Evolutionary conservation across 1,284 basidiomycete species (phyloP).

Genomic region (Ceratobasidium sp.): DNA sequence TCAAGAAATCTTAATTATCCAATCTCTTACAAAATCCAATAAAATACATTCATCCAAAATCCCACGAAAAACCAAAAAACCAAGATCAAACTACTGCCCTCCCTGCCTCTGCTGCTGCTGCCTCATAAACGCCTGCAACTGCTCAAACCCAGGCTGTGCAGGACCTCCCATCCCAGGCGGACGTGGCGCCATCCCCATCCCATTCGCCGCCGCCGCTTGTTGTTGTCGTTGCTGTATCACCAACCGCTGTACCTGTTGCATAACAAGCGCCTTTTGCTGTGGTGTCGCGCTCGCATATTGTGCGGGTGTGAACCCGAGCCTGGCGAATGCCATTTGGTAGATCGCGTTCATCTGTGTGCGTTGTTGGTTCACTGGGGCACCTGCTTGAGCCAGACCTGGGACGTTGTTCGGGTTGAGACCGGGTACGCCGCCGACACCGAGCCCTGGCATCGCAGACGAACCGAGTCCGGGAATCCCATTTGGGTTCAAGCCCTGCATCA

Average conservation of each 20-base stretch:
- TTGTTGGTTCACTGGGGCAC: not conserved
- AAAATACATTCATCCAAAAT: slow-evolving; percentile 8
- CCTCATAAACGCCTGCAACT: slow-evolving; percentile 39
- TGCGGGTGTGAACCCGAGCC: slow-evolving; percentile 29
- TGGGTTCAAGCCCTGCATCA: slow-evolving; percentile 32
- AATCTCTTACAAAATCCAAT: slow-evolving; percentile 10
- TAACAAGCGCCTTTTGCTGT: not conserved
- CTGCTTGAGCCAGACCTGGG: not conserved
- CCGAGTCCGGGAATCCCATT: not conserved
- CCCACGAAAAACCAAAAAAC: not conserved
- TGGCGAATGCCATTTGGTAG: slow-evolving; percentile 33
- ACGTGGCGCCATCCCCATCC: slow-evolving; percentile 6
- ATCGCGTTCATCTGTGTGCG: not conserved
- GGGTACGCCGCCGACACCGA: not conserved
- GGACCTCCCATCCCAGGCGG: slow-evolving; percentile 12
- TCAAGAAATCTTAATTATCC: slow-evolving; percentile 7
- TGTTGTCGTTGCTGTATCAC: slow-evolving; percentile 17
- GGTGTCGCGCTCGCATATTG: slow-evolving; percentile 18
- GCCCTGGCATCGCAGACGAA: not conserved
- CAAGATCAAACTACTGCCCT: slow-evolving; percentile 3
- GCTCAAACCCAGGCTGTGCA: slow-evolving; percentile 34
- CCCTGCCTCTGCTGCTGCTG: slow-evolving; percentile 43
- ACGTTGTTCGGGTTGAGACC: not conserved
- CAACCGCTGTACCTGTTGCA: slow-evolving; percentile 6
- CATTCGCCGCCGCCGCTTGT: not conserved